A percentile compares a stretch with the other conserved stretches of the same genome.
Evolutionary conservation across 2,329 filamentous ascomycete species (phyloP).

Genomic region (Fusarium sp.): DNA sequence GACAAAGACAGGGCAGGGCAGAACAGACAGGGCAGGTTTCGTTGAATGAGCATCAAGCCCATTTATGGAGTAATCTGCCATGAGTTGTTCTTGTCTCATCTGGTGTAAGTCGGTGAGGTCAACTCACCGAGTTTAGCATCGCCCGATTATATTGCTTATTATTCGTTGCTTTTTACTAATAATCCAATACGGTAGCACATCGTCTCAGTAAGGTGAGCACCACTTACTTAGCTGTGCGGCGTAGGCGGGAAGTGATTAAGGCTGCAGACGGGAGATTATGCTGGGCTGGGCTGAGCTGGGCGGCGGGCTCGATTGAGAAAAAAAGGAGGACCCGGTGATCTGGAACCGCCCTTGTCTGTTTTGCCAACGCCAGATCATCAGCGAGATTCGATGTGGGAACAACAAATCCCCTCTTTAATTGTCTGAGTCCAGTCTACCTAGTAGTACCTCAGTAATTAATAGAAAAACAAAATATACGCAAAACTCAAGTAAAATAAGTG

Average conservation of each 20-base stretch:
- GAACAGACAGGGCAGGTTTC: constrained; percentile 24
- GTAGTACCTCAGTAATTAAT: no score
- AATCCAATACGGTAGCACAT: not conserved
- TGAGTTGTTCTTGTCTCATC: constrained; percentile 21
- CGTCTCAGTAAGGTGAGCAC: not conserved
- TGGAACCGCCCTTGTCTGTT: constrained; percentile 49
- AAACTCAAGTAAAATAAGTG: constrained; percentile 12
- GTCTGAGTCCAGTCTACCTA: not conserved
- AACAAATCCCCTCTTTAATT: constrained; percentile 4
- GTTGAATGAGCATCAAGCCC: constrained; percentile 23
- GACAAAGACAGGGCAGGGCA: constrained; percentile 28
- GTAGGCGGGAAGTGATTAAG: constrained; percentile 40
- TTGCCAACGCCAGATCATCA: constrained; percentile 45
- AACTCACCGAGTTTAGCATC: constrained; percentile 41
- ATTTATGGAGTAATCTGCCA: constrained; percentile 32
- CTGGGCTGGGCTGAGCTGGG: constrained; percentile 25
- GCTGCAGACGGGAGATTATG: constrained; percentile 47
- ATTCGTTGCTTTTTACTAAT: not conserved
- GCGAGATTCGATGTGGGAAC: constrained; percentile 45
- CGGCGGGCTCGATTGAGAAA: constrained; percentile 2
- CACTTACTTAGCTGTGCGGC: constrained; percentile 5
- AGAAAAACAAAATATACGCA: not conserved
- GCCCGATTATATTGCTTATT: not conserved
- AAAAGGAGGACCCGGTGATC: constrained; percentile 49
- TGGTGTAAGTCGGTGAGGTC: constrained; percentile 41